Evolutionary conservation across 2,329 filamentous ascomycete species (phyloP).

Genomic region (Aureobasidium zeae): DNA sequence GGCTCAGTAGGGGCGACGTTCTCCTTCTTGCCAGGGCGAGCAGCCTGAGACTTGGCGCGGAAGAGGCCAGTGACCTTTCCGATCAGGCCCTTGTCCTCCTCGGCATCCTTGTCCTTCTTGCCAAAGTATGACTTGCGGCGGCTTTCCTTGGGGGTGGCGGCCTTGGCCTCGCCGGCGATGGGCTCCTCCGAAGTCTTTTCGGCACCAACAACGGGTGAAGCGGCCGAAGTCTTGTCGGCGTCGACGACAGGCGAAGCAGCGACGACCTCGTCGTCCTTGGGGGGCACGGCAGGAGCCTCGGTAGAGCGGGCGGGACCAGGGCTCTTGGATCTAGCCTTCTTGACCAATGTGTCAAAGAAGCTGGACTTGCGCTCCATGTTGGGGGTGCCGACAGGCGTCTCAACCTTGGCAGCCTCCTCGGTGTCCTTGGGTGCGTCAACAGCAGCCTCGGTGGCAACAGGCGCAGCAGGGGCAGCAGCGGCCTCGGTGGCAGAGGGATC

Average conservation of each 20-base stretch:
- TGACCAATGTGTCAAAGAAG: conserved; percentile 18
- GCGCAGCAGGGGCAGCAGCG: conserved; percentile 24
- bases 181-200: conserved; percentile 16
- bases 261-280: conserved; percentile 21
- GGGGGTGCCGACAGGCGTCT: conserved; percentile 17
- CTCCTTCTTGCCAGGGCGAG: conserved; percentile 31
- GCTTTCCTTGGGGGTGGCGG: conserved; percentile 18
- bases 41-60: conserved; percentile 35
- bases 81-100: conserved; percentile 20
- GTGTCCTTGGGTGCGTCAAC: conserved; percentile 20
- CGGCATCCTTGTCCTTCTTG: conserved; percentile 22
- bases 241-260: conserved; percentile 17
- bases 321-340: conserved; percentile 19
- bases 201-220: conserved; percentile 20
- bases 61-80: conserved; percentile 27
- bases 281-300: conserved; percentile 19
- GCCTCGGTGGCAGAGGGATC: conserved; percentile 30
- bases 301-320: conserved; percentile 15
- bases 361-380: conserved; percentile 18
- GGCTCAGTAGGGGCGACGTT: conserved; percentile 26
- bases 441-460: conserved; percentile 18
- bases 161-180: conserved; percentile 13
- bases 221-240: conserved; percentile 19
- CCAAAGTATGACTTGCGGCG: conserved; percentile 21
- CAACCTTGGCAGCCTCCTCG: conserved; percentile 16